These are phyloP conservation scores for Coniella lustricola DNA, from an alignment of 2,329 filamentous ascomycete species.

Conservation along the genomic window DNA sequence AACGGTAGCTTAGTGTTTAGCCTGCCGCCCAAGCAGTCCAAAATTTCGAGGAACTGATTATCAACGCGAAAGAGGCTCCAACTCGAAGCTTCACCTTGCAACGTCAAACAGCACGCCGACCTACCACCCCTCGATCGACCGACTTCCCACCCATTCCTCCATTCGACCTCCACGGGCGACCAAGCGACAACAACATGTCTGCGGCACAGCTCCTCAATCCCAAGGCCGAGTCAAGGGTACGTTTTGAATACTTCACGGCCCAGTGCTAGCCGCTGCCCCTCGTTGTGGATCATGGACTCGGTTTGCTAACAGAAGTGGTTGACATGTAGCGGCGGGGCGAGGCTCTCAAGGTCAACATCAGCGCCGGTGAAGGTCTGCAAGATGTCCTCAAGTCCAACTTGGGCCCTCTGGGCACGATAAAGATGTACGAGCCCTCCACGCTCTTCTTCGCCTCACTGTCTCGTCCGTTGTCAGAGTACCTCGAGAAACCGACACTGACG, in stretches of 20 bases:
- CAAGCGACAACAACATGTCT: conserved; percentile 57
- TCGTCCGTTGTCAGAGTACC: neutral
- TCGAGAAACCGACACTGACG: conserved; percentile 3
- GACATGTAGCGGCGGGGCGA: conserved; percentile 77
- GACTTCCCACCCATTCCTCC: neutral
- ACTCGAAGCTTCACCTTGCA: neutral
- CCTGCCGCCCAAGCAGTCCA: conserved; percentile 5
- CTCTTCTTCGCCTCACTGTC: neutral
- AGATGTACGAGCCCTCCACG: conserved; percentile 63
- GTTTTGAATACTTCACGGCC: conserved; percentile 28
- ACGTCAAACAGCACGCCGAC: neutral
- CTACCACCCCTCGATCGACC: neutral
- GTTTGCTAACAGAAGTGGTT: conserved; percentile 31
- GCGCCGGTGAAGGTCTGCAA: conserved; percentile 83
- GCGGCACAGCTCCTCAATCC: conserved; percentile 97
- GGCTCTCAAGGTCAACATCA: conserved; percentile 95
- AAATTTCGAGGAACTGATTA: neutral
- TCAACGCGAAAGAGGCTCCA: conserved; percentile 1
- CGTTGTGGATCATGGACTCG: conserved; percentile 24
- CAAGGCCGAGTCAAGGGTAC: conserved; percentile 93
- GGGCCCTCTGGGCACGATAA: conserved; percentile 87
- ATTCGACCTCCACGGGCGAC: conserved; percentile 1
- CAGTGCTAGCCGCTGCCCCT: conserved; percentile 19
- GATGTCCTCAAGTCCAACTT: conserved; percentile 96
- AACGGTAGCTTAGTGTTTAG: neutral